These are phyloP conservation scores for Phialemoniopsis sp. DNA, from an alignment of 2,329 filamentous ascomycete species.

Conservation along the genomic window DNA sequence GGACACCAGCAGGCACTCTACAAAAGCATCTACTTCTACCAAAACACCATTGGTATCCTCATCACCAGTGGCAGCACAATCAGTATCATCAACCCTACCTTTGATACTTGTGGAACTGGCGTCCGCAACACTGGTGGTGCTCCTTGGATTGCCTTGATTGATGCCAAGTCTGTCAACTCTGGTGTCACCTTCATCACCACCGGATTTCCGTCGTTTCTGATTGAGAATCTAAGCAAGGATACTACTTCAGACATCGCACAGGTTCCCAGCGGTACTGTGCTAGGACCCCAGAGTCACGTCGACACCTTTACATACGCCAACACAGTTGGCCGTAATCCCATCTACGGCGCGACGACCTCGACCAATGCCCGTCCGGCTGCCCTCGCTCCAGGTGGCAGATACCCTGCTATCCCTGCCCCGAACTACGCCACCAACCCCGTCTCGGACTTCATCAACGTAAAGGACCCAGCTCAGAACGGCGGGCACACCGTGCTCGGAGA, in stretches of 20 bases:
- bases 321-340: constrained; percentile 32
- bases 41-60: constrained; percentile 33
- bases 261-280: constrained; percentile 21
- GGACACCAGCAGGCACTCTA: constrained; percentile 38
- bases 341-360: constrained; percentile 27
- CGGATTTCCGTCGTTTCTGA: constrained; percentile 32
- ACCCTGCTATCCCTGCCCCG: constrained; percentile 29
- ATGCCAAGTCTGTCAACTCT: constrained; percentile 34
- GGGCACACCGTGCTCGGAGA: constrained; percentile 30
- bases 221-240: constrained; percentile 38
- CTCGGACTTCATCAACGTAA: constrained; percentile 33
- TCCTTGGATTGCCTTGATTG: constrained; percentile 35
- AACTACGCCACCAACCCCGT: constrained; percentile 29
- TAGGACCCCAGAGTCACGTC: constrained; percentile 25
- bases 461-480: constrained; percentile 32
- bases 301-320: constrained; percentile 36
- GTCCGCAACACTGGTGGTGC: constrained; percentile 28
- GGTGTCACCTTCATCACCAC: constrained; percentile 32
- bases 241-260: constrained; percentile 28
- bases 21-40: constrained; percentile 37
- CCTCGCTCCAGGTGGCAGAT: constrained; percentile 30
- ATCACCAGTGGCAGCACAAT: constrained; percentile 32
- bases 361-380: constrained; percentile 23
- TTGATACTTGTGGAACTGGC: constrained; percentile 30
- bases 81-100: constrained; percentile 31